Conservation (phyloP, 2,329 filamentous ascomycete species). For the Aspergillus chevalieri region DNA sequence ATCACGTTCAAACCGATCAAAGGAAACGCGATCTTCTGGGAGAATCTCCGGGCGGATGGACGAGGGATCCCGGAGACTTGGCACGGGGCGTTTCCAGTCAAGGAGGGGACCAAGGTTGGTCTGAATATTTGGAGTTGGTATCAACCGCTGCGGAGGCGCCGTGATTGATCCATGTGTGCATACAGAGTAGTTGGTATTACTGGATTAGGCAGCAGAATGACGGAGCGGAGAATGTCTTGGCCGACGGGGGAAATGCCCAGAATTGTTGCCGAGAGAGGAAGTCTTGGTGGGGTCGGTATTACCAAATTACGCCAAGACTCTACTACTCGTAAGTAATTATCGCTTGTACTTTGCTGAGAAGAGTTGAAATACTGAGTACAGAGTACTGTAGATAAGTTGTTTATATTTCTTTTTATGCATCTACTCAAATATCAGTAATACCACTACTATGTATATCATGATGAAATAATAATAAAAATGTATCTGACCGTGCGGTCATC, state of each 20-base stretch:
- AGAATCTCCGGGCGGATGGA: slow-evolving; percentile 53
- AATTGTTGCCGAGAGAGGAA: background rate
- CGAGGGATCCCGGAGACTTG: slow-evolving; percentile 53
- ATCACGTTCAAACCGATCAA: slow-evolving; percentile 54
- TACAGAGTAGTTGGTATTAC: background rate
- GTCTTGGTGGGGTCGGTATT: background rate
- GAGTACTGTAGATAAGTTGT: background rate
- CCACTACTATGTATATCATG: background rate
- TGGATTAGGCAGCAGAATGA: background rate
- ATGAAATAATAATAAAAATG: background rate
- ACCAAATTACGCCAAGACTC: background rate
- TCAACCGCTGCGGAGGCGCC: slow-evolving; percentile 31
- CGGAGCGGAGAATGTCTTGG: background rate
- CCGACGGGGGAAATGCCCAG: background rate
- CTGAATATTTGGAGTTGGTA: slow-evolving; percentile 63
- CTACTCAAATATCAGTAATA: background rate
- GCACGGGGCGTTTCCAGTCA: slow-evolving; percentile 56
- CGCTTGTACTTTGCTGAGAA: too few species aligned
- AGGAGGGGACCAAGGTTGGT: slow-evolving; percentile 52
- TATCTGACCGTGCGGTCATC: too few species aligned
- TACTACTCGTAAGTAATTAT: too few species aligned
- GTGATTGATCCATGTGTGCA: background rate
- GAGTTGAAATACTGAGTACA: too few species aligned
- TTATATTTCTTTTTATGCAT: background rate
- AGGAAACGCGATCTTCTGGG: slow-evolving; percentile 58